A percentile compares a stretch with the other conserved stretches of the same genome.
Conservation (phyloP, 306 rosid genomes). For the Dryas octopetala region DNA sequence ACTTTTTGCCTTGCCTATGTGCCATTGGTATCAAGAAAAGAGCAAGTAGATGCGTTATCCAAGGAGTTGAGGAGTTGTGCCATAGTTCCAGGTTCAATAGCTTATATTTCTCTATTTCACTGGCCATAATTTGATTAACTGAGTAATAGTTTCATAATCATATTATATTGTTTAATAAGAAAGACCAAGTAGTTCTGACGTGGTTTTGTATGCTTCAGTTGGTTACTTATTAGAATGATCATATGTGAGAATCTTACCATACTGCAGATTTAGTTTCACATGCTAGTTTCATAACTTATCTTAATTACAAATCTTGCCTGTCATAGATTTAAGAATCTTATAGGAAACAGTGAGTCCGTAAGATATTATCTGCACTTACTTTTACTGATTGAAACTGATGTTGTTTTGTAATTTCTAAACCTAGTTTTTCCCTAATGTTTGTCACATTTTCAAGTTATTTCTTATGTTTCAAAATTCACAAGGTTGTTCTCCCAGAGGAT, state of each 20-base stretch:
- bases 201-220: not conserved
- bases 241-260: constrained; percentile 1
- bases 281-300: not conserved
- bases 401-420: constrained; percentile 14
- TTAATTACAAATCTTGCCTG: not conserved
- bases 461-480: constrained; percentile 95
- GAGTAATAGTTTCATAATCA: not conserved
- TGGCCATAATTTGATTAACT: constrained; percentile 17
- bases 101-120: constrained; percentile 11
- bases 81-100: constrained; percentile 68
- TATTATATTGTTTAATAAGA: not conserved
- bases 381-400: not conserved
- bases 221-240: constrained; percentile 2
- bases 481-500: constrained; percentile 71
- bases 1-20: constrained; percentile 17
- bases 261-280: not conserved
- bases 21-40: constrained; percentile 80
- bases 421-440: constrained; percentile 5
- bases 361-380: not conserved
- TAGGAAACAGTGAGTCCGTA: not conserved
- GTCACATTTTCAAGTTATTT: constrained; percentile 60
- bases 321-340: not conserved
- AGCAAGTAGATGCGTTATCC: constrained; percentile 82
- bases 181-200: not conserved
- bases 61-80: constrained; percentile 82